Evolutionary conservation across 139 green algal genomes (phyloP), one percentile per base, ranked within the genome.

Genomic region (Ostreobium quekettii): DNA sequence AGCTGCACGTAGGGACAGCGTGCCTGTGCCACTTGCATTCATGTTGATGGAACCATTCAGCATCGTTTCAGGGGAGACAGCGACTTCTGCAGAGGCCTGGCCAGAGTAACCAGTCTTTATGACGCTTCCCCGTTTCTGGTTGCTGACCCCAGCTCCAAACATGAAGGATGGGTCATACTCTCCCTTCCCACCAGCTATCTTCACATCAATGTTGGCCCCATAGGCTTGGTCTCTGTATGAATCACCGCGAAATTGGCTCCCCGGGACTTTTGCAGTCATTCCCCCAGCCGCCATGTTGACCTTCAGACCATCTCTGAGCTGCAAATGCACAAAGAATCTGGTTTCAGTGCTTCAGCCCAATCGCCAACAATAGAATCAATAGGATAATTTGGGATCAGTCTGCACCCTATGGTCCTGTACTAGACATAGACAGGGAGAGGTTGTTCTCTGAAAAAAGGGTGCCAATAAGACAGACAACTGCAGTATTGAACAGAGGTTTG

Each of bases 121-220:
- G 5, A 47, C 29, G 7, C 11, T 47, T 19, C 59, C 59, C 30
- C 30, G 46, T 42, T 47, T 42, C 30, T 66, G 59, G 7, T 38
- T 26, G 30, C 59, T 66, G 32, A 66, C 30, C 7, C 32, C 30
- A 11, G 11, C 59, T 28, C 59, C 32, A 11, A 66, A 66, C 7
- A 66, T 39, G 59, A 66, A 66, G 30, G 46, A 48, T 19, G 59
- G 59, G 47, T 66, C 59, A 42, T 32, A 66, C 47, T 66, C 59
- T 66, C 59, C 59, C 30, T 66, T 66, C 5, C 59, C 59, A 39
- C 28, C 59, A 11, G 59, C 26, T 35, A 66, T 8, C 32, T 66
- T 66, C 59, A 66, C 7, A 5, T 66, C 59, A 47, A 42, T 8
- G 30, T 66, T 66, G 7, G 59, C 59, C 29, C 59, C 59, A 42